Conservation (phyloP, 306 rosid species). For the Echinosophora koreensis region DNA sequence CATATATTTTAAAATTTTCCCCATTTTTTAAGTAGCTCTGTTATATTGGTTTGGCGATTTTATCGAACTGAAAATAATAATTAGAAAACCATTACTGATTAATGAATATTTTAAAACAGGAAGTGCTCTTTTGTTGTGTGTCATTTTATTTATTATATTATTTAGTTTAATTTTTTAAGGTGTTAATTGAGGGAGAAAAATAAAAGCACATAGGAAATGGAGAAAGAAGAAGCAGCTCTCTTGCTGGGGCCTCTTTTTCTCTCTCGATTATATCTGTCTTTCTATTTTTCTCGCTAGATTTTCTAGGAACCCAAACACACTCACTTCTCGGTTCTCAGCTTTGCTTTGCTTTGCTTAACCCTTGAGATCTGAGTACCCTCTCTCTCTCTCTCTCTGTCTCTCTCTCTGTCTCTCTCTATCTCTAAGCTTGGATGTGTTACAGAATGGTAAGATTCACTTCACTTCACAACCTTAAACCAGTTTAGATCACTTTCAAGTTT, state of each 20-base stretch:
- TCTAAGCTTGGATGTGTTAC: not conserved
- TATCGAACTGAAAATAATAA: slow-evolving; percentile 45
- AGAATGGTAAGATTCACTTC: slow-evolving; percentile 63
- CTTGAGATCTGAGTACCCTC: slow-evolving; percentile 57
- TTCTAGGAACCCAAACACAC: slow-evolving; percentile 58
- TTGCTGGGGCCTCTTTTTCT: slow-evolving; percentile 38
- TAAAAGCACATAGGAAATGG: slow-evolving; percentile 59
- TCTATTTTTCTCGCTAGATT: slow-evolving; percentile 46
- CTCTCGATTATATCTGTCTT: slow-evolving; percentile 38
- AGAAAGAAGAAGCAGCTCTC: slow-evolving; percentile 52
- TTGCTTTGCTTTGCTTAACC: not conserved
- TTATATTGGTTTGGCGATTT: slow-evolving; percentile 51
- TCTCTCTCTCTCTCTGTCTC: not conserved
- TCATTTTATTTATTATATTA: not conserved
- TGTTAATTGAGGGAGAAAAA: not conserved
- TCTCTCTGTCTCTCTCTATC: not conserved
- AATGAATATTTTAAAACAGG: not conserved
- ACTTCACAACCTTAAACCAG: slow-evolving; percentile 16
- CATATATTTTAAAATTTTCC: too few species aligned
- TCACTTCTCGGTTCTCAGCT: not conserved
- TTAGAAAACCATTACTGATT: not conserved
- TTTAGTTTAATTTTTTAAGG: not conserved
- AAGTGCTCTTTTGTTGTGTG: slow-evolving; percentile 33
- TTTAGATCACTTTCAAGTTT: slow-evolving; percentile 45
- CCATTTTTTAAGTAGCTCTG: slow-evolving; percentile 18